These are phyloP conservation scores for Arachnomyces sp. DNA, from an alignment of 2,329 filamentous ascomycete species.

Conservation along the genomic window DNA sequence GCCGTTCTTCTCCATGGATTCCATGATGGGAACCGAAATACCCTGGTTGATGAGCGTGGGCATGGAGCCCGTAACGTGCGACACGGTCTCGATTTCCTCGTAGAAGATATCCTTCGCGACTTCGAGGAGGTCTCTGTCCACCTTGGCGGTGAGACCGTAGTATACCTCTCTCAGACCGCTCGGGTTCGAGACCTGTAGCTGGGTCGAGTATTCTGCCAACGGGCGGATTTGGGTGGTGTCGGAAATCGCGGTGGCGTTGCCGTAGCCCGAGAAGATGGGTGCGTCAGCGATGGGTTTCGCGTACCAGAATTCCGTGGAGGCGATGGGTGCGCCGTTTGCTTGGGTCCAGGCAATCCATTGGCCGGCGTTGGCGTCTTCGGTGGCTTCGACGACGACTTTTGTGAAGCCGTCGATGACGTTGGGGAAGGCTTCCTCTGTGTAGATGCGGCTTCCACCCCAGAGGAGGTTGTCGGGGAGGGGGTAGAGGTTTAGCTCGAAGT, in stretches of 20 bases:
- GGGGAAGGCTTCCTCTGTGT: background rate
- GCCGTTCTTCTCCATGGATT: conserved; percentile 23
- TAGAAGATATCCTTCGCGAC: conserved; percentile 19
- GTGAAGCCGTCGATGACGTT: background rate
- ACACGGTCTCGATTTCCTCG: conserved; percentile 15
- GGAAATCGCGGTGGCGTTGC: conserved; percentile 21
- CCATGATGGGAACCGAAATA: conserved; percentile 24
- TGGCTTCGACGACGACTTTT: background rate
- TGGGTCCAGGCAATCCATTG: conserved; percentile 8
- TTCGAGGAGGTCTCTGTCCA: conserved; percentile 22
- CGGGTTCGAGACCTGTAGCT: conserved; percentile 27
- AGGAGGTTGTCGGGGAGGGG: background rate
- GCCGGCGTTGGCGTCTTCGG: background rate
- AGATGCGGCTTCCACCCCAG: background rate
- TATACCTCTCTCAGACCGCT: conserved; percentile 25
- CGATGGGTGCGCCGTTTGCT: conserved; percentile 5
- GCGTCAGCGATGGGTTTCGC: conserved; percentile 28
- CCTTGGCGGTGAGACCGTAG: conserved; percentile 25
- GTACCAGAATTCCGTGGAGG: conserved; percentile 21
- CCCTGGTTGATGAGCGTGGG: conserved; percentile 25
- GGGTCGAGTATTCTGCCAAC: conserved; percentile 25
- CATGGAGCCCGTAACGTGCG: conserved; percentile 14
- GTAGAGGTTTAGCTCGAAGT: conserved; percentile 18
- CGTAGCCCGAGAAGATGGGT: conserved; percentile 31
- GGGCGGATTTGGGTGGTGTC: conserved; percentile 24